A percentile compares a stretch with the other conserved stretches of the same genome.
These are phyloP conservation scores for Astragalus membranaceus DNA, from an alignment of 306 rosid genomes.

Conservation along the genomic window DNA sequence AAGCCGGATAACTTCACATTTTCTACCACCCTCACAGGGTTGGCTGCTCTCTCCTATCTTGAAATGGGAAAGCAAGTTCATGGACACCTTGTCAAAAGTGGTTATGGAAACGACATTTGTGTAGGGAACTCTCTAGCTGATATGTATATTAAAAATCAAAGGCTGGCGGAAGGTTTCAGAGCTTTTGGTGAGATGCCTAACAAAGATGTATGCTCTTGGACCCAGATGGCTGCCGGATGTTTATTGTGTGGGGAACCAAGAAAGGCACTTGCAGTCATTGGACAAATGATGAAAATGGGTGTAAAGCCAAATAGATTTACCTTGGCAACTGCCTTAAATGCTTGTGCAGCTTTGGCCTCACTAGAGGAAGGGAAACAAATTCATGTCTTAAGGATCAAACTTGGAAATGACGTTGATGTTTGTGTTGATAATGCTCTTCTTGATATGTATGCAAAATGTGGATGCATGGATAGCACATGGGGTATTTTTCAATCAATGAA, in stretches of 20 bases:
- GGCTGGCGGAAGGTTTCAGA: conserved; percentile 48
- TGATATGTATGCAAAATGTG: conserved; percentile 86
- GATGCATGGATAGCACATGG: conserved; percentile 51
- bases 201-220: conserved; percentile 69
- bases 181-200: conserved; percentile 60
- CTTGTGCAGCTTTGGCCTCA: conserved; percentile 57
- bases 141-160: conserved; percentile 54
- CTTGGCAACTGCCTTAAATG: conserved; percentile 62
- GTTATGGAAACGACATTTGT: conserved; percentile 53
- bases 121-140: conserved; percentile 63
- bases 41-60: conserved; percentile 49
- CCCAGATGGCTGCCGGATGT: conserved; percentile 70
- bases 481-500: conserved; percentile 39
- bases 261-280: conserved; percentile 44
- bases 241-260: conserved; percentile 54
- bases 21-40: conserved; percentile 52
- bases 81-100: conserved; percentile 52
- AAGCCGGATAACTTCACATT: conserved; percentile 57
- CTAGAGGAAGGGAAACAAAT: conserved; percentile 65
- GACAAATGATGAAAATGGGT: conserved; percentile 39
- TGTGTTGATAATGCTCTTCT: conserved; percentile 77
- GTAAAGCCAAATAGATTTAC: conserved; percentile 61
- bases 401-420: conserved; percentile 49
- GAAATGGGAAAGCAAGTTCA: conserved; percentile 60
- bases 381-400: conserved; percentile 66